These are phyloP conservation scores for Dendrobium nobile DNA, from an alignment of 106 monocot genomes.

Conservation along the genomic window DNA sequence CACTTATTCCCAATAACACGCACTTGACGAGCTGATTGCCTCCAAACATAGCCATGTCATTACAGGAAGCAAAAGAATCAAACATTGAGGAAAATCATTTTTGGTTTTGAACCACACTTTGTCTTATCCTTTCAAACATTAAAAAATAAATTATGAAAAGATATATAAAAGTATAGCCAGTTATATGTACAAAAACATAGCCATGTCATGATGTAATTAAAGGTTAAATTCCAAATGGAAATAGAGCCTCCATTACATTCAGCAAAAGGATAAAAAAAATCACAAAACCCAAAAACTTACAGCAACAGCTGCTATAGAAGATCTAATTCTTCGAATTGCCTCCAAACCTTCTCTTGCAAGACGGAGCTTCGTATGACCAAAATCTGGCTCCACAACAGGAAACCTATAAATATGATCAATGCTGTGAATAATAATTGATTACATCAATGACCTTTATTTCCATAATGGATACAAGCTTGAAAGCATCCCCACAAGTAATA, in stretches of 20 bases:
- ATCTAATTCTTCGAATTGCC: conserved; percentile 78
- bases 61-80: background rate
- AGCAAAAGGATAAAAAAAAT: background rate
- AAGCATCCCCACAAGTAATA: background rate
- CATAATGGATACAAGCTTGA: background rate
- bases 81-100: background rate
- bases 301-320: conserved; percentile 78
- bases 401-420: conserved; percentile 42
- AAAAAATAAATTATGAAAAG: too few relatives aligned
- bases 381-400: conserved; percentile 96
- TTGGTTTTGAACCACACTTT: background rate
- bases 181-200: background rate
- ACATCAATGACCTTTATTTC: background rate
- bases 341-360: conserved; percentile 75
- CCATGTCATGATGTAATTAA: background rate
- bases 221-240: background rate
- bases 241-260: background rate
- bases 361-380: conserved; percentile 82
- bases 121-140: background rate
- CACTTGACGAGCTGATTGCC: background rate
- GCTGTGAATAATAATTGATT: background rate
- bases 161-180: background rate
- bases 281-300: conserved; percentile 34
- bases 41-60: too few relatives aligned
- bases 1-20: background rate